Base-by-base conservation (phyloP, 495 filamentous ascomycete species). In the Eremomyces bilateralis region DNA sequence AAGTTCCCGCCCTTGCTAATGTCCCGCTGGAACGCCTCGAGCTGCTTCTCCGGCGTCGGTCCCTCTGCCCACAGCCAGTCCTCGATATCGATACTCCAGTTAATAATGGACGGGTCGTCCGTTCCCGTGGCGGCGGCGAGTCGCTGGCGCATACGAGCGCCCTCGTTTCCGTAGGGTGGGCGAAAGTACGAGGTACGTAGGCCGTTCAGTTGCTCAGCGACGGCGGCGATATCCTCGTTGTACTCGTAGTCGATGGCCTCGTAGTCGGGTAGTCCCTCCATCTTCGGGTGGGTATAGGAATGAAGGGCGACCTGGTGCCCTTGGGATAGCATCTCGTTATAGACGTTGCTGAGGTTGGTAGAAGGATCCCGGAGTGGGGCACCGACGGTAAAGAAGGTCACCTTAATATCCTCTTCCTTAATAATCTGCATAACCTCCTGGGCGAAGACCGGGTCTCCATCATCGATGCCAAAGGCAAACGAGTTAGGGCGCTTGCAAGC, bases 401-500 rank as follows among this genome's bases (percentile, higher is more conserved):
- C 73, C 39, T 65, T 62, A 39, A 82, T 71, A 25, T 50, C 33
- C 21, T 71, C 76, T 8, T 65, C 61, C 8, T 68, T 62, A 35
- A 83, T 57, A 20, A 75, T 70, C 18, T 61, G 45, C 63, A 78
- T 69, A 22, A 83, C 69, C 39, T 65, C 45, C 42, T 69, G 60
- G 3, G 76, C 72, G 37, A 60, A 61, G 20, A 56, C 37, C 4
- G 77, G 77, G 40, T 67, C 57, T 3, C 77, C 77, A 50, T 83
- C 77, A 50, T 83, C 77, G 44, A 83, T 83, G 34, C 76, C 77
- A 49, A 83, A 79, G 0, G 77, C 77, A 50, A 83, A 80, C 0
- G 65, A 71, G 46, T 78, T 76, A 29, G 76, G 74, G 5, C 73
- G 61, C 24, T 61, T 71, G 59, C 77, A 82, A 6, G 62, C 54